phyloP scores from a whole-genome alignment of 1,284 basidiomycete species.

The Kalmanozyma brasiliensis region DNA sequence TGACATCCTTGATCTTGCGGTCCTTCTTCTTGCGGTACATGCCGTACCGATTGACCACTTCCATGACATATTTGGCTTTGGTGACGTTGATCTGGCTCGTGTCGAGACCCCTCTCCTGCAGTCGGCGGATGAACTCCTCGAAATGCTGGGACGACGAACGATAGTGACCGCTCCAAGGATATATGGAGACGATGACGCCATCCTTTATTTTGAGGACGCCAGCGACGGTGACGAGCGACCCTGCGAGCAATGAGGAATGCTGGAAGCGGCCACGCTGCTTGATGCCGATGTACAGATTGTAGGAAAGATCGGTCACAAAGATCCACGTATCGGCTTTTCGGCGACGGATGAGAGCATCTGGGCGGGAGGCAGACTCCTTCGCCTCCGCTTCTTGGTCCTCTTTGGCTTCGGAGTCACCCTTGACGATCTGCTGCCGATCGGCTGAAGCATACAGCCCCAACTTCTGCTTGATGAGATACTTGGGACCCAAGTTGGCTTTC shows the following conservation, averaged over 20 bases:
- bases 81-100: slow-evolving; percentile 50
- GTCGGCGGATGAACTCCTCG: slow-evolving; percentile 40
- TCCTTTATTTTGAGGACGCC: slow-evolving; percentile 53
- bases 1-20: slow-evolving; percentile 35
- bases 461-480: slow-evolving; percentile 46
- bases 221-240: slow-evolving; percentile 47
- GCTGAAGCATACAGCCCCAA: slow-evolving; percentile 37
- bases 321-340: slow-evolving; percentile 47
- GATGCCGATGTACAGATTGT: slow-evolving; percentile 54
- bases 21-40: slow-evolving; percentile 51
- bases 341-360: slow-evolving; percentile 37
- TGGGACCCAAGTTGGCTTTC: slow-evolving; percentile 43
- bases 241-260: slow-evolving; percentile 50
- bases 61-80: slow-evolving; percentile 51
- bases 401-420: slow-evolving; percentile 5
- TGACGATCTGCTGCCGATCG: slow-evolving; percentile 38
- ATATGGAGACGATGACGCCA: slow-evolving; percentile 51
- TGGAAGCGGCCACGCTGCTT: slow-evolving; percentile 56
- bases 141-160: slow-evolving; percentile 49
- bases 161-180: slow-evolving; percentile 54
- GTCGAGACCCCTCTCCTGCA: slow-evolving; percentile 44
- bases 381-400: background rate
- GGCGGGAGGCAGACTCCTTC: background rate
- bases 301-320: slow-evolving; percentile 47
- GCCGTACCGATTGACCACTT: slow-evolving; percentile 51